phyloP scores from a whole-genome alignment of 1,139 yeast genomes.

The Schwanniomyces etchellsii region DNA sequence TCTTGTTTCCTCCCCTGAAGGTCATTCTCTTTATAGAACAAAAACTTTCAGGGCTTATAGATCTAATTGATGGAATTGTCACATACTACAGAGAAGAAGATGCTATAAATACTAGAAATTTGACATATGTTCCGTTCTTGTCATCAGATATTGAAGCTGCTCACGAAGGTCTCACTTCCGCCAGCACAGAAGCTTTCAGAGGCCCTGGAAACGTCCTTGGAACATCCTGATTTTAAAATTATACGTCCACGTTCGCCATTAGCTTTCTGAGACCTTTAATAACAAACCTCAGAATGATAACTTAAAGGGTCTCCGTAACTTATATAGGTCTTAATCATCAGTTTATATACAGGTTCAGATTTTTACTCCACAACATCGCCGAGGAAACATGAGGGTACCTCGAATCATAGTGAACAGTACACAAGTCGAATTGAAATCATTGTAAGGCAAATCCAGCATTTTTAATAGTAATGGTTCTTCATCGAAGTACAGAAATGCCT shows the following conservation, averaged over 20 bases:
- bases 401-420: no score
- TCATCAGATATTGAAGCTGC: constrained; percentile 16
- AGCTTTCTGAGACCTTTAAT: no score
- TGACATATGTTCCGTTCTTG: constrained; percentile 31
- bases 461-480: no score
- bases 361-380: constrained; percentile 3
- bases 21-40: constrained; percentile 63
- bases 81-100: constrained; percentile 53
- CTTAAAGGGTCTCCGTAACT: no score
- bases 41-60: constrained; percentile 45
- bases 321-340: constrained; percentile 2
- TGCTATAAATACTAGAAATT: constrained; percentile 39
- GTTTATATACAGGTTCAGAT: constrained; percentile 3
- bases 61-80: constrained; percentile 48
- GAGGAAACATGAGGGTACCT: no score
- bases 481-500: no score
- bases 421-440: no score
- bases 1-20: constrained; percentile 61
- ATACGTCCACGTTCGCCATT: no score
- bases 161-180: neutral
- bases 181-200: constrained; percentile 11
- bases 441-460: no score
- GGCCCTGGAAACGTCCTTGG: constrained; percentile 34
- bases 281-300: no score
- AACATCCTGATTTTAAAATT: constrained; percentile 2